These are phyloP conservation scores for Geotrichum aggregatum DNA, from an alignment of 1,139 yeast genomes.

Conservation along the genomic window DNA sequence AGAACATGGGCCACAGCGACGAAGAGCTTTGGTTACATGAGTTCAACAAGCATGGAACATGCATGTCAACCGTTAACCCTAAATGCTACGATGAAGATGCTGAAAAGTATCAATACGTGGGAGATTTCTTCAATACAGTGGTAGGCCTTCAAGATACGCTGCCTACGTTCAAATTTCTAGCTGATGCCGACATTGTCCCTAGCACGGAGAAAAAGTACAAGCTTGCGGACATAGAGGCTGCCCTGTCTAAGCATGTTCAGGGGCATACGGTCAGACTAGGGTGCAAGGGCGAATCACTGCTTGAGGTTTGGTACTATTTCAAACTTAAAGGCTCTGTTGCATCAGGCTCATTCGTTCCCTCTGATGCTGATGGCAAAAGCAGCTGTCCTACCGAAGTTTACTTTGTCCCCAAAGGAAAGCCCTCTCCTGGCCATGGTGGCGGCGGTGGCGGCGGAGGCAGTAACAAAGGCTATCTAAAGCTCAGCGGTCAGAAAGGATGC, in stretches of 20 bases:
- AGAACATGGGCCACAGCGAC: slow-evolving; percentile 70
- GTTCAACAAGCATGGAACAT: slow-evolving; percentile 92
- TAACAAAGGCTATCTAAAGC: slow-evolving; percentile 47
- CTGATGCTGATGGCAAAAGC: slow-evolving; percentile 53
- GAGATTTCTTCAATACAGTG: slow-evolving; percentile 70
- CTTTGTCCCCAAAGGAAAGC: slow-evolving; percentile 63
- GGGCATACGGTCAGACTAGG: slow-evolving; percentile 48
- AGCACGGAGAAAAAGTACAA: slow-evolving; percentile 59
- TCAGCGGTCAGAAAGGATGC: slow-evolving; percentile 63
- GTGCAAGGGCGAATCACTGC: slow-evolving; percentile 64
- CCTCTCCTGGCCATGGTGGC: slow-evolving; percentile 38
- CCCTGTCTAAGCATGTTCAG: slow-evolving; percentile 48
- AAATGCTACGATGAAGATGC: slow-evolving; percentile 52
- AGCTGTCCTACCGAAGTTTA: slow-evolving; percentile 66
- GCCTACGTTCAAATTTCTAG: slow-evolving; percentile 68
- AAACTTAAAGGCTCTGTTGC: slow-evolving; percentile 70
- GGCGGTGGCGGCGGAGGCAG: slow-evolving; percentile 29
- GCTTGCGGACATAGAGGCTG: slow-evolving; percentile 58
- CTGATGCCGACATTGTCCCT: slow-evolving; percentile 66
- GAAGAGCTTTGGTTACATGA: slow-evolving; percentile 86
- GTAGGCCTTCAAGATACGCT: slow-evolving; percentile 59
- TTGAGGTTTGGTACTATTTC: slow-evolving; percentile 90
- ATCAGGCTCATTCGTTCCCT: slow-evolving; percentile 59
- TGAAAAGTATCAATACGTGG: slow-evolving; percentile 55
- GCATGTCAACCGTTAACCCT: slow-evolving; percentile 75